Base-by-base conservation (phyloP, 495 filamentous ascomycete genomes). In the Corynascus novoguineensis region DNA sequence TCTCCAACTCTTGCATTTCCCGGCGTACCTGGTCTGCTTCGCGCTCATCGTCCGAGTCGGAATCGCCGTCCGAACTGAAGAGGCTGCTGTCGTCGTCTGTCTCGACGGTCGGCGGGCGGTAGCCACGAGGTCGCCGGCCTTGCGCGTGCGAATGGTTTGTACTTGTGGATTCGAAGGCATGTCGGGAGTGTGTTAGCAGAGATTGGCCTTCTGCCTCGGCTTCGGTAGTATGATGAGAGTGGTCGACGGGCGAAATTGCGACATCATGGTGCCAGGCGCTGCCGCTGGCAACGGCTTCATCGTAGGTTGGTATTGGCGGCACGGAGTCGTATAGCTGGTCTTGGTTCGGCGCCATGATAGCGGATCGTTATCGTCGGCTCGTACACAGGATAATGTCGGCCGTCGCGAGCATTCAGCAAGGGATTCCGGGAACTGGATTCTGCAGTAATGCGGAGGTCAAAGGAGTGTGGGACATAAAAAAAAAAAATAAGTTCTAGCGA, bases 1-100 rank as follows among this genome's bases (percentile, higher is more conserved):
- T 81, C 64, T 96, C 92, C 82, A 98, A 83, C 78, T 96, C 86
- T 61, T 90, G 83, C 71, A 97, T 86, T 73, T 91, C 88, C 61
- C 83, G 78, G 57, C 86, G 83, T 48, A 96, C 74, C 51, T 87
- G 88, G 48, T 69, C 70, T 47, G 78, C 73, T 59, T 76, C 72
- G 47, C 64, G 67, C 38, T 69, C 69, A 46, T 69, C 66, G 53
- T 73, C 61, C 34, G 71, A 59, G 32, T 78, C 71, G 21, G 72
- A 62, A 51, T 80, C 72, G 41, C 75, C 66, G 32, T 52, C 47
- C 21, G 50, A 72, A 9, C 68, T 68, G 64, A 73, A 70, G 10
- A 63, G 37, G 52, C 61, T 57, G 50, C 66, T 72, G 49, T 77
- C 75, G 47, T 79, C 75, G 37, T 79, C 75, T 25, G 70, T 78